These are phyloP conservation scores for Paramecium caudatum DNA, from an alignment of 73 alveolate genomes.

Conservation along the genomic window DNA sequence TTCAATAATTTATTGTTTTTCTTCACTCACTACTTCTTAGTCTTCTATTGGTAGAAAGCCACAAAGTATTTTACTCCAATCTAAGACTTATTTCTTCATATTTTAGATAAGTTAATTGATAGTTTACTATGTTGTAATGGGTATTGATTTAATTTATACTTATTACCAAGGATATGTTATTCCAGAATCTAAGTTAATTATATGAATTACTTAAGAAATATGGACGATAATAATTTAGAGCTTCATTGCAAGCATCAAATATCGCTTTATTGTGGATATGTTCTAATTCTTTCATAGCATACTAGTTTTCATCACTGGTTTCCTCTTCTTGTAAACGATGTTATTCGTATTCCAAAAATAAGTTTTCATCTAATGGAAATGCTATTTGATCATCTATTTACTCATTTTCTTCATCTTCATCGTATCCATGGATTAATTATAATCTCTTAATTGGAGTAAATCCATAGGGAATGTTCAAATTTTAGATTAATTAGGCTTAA, in stretches of 20 bases:
- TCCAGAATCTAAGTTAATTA: slow-evolving; percentile 54
- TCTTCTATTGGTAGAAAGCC: slow-evolving; percentile 69
- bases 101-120: slow-evolving; percentile 2
- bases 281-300: slow-evolving; percentile 68
- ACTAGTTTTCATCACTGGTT: not conserved
- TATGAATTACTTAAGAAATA: slow-evolving; percentile 36
- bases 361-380: slow-evolving; percentile 38
- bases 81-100: slow-evolving; percentile 51
- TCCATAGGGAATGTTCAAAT: slow-evolving; percentile 56
- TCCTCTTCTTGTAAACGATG: not conserved
- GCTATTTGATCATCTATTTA: not conserved
- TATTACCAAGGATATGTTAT: slow-evolving; percentile 74
- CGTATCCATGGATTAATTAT: slow-evolving; percentile 48
- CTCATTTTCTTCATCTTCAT: slow-evolving; percentile 52
- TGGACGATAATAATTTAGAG: slow-evolving; percentile 83
- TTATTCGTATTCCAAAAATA: slow-evolving; percentile 28
- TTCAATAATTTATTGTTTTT: slow-evolving; percentile 44
- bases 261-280: slow-evolving; percentile 87
- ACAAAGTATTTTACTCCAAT: slow-evolving; percentile 48
- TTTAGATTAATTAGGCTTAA: not conserved
- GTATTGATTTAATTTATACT: not conserved
- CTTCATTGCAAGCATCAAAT: slow-evolving; percentile 88
- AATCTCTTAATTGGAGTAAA: slow-evolving; percentile 34
- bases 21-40: not conserved
- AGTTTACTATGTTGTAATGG: not conserved